Percentiles rank a stretch among this genome's conserved stretches.
Evolutionary conservation across 768 basidiomycete species (phyloP).

Genomic region (Serendipita sp.): DNA sequence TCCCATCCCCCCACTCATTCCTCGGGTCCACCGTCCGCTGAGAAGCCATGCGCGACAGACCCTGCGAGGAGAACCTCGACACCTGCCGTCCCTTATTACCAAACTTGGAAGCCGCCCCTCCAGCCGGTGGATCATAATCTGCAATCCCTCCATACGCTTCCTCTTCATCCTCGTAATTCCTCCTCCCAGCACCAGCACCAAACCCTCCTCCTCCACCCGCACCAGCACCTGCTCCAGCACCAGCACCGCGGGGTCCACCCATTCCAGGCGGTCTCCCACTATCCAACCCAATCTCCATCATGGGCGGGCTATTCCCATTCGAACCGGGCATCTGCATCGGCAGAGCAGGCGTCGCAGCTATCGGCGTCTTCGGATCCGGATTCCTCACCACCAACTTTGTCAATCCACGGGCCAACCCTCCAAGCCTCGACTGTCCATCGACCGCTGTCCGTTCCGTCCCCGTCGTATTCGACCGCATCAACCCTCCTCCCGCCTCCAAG

Average conservation of each 20-base stretch:
- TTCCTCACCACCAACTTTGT: not conserved
- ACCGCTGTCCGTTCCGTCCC: not conserved
- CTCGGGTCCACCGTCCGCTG: no score
- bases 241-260: not conserved
- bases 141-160: no score
- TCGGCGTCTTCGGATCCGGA: not conserved
- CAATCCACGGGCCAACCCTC: not conserved
- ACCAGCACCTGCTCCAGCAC: not conserved
- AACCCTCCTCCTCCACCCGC: not conserved
- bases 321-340: not conserved
- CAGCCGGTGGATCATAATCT: no score
- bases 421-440: not conserved
- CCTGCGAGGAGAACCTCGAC: no score
- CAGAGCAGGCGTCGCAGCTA: not conserved
- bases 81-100: no score
- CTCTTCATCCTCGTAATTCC: no score
- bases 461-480: not conserved
- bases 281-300: not conserved
- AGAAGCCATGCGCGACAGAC: no score
- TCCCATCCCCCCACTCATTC: no score
- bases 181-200: no score
- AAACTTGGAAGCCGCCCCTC: no score
- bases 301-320: not conserved
- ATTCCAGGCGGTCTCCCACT: no score
- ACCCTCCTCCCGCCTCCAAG: not conserved